A percentile compares a stretch with the other conserved stretches of the same genome.
Conservation (phyloP, 768 basidiomycete species). For the Tricholoma bakamatsutake region DNA sequence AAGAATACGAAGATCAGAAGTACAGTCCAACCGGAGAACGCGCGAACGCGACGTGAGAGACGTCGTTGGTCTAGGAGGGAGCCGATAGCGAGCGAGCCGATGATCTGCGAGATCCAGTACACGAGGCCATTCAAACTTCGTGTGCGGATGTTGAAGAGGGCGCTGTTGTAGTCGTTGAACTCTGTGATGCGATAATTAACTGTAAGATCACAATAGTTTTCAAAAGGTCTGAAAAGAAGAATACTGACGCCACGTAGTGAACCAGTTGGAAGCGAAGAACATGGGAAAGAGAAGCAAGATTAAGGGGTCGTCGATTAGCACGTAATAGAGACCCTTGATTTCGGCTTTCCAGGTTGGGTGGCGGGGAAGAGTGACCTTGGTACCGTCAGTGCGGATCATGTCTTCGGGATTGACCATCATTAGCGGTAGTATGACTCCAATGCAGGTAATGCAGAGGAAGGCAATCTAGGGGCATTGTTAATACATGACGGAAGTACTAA, state of each 20-base stretch:
- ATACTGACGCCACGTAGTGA: conserved; percentile 78
- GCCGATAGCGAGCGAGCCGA: conserved; percentile 70
- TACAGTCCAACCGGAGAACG: conserved; percentile 62
- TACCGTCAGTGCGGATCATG: conserved; percentile 73
- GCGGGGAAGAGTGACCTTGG: conserved; percentile 52
- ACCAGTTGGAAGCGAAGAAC: conserved; percentile 21
- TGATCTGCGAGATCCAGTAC: conserved; percentile 76
- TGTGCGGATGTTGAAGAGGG: conserved; percentile 73
- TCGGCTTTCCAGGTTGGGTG: conserved; percentile 79
- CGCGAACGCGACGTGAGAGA: conserved; percentile 60
- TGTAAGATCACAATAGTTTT: no score
- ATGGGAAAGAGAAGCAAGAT: conserved; percentile 34
- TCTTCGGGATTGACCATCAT: conserved; percentile 67
- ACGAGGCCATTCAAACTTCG: conserved; percentile 72
- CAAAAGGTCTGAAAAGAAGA: not conserved
- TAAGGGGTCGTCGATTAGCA: conserved; percentile 63
- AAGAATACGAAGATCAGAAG: conserved; percentile 60
- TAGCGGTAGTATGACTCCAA: conserved; percentile 62
- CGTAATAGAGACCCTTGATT: conserved; percentile 60
- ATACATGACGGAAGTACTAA: not conserved
- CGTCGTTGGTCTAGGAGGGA: conserved; percentile 53
- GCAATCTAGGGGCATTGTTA: conserved; percentile 45
- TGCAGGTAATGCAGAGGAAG: conserved; percentile 66
- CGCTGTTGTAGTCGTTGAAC: conserved; percentile 77
- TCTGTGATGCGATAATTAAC: conserved; percentile 32